Percentiles rank a stretch among this genome's conserved stretches.
Evolutionary conservation across 1,284 basidiomycete genomes (phyloP).

Genomic region (Phylloporus sp.): DNA sequence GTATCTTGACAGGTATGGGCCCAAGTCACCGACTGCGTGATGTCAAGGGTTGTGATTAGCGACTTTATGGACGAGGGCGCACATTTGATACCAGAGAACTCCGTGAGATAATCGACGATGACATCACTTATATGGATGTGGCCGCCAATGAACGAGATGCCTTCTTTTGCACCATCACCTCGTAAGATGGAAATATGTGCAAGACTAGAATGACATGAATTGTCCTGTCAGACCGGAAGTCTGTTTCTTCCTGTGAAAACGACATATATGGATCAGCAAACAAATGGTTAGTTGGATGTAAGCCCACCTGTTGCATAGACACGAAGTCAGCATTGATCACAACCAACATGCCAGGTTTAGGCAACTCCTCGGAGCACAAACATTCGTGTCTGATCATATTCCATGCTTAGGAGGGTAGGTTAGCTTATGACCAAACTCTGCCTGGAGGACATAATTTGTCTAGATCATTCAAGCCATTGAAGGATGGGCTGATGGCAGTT

Average conservation of each 20-base stretch:
- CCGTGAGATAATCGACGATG: constrained; percentile 96
- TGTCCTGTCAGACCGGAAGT: constrained; percentile 93
- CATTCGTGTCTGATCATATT: constrained; percentile 84
- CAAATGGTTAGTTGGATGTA: background rate
- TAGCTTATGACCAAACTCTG: no score
- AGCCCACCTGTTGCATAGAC: constrained; percentile 82
- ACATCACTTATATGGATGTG: constrained; percentile 95
- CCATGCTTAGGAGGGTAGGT: no score
- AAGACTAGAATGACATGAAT: constrained; percentile 88
- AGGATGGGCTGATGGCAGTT: no score
- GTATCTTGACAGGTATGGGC: constrained; percentile 81
- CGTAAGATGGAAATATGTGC: constrained; percentile 95
- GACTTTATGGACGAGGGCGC: constrained; percentile 36
- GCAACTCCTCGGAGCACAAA: constrained; percentile 78
- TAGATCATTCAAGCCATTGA: background rate
- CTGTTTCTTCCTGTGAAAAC: constrained; percentile 81
- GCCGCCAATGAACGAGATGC: constrained; percentile 95
- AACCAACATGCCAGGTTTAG: constrained; percentile 84
- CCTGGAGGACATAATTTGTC: no score
- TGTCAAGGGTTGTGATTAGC: background rate
- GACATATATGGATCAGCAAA: background rate
- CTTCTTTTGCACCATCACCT: constrained; percentile 80
- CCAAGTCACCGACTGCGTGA: constrained; percentile 87
- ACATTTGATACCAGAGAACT: constrained; percentile 96
- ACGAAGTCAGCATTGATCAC: constrained; percentile 99